Base-by-base conservation (phyloP, 768 basidiomycete genomes). In the Scleroderma citrinum region DNA sequence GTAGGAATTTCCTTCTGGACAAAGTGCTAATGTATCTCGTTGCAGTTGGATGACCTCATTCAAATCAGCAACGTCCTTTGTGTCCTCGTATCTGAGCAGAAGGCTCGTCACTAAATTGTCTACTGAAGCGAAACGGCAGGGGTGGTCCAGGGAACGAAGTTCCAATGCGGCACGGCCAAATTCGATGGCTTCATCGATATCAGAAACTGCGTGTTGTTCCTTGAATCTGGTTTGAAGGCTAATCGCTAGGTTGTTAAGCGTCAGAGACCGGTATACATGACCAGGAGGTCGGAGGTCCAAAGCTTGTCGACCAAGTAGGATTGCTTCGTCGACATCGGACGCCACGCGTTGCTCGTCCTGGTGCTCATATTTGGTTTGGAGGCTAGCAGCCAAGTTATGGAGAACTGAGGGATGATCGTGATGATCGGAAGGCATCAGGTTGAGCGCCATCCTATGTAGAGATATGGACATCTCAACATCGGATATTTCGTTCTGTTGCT, bases 41-140 rank as follows among this genome's bases (percentile, higher is more conserved):
- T 29, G 26, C 26, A 29, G 26, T 29, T 8, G 26, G 26, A 29
- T 40, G 7, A 23, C n/a, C 10, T 40, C 16, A n/a, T 40, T 23
- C 7, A n/a, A 23, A 23, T 40, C 38, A 40, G 12, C 11, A 11
- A 3, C 19, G n/a, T 20, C 38, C 19, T 23, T 66, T 56, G 38
- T 17, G 30, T n/a, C 46, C 44, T 60, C 50, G 54, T 57, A 64
- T 16, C 59, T 56, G 44, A 5, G 3, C 10, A 35, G 21, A n/a
- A 63, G 47, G 5, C 48, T 41, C 34, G 19, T 50, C 7, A 55
- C 60, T 31, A 66, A 47, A 24, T 29, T 39, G 13, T 52, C 13
- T 11, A 40, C 40, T 35, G 19, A 52, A 42, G 4, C 26, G 11
- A 12, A 13, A 13, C 20, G 49, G 26, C 24, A 7, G 32, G 32